phyloP scores from a whole-genome alignment of 192 early-diverging fungal genomes.

The Diversispora epigaea region DNA sequence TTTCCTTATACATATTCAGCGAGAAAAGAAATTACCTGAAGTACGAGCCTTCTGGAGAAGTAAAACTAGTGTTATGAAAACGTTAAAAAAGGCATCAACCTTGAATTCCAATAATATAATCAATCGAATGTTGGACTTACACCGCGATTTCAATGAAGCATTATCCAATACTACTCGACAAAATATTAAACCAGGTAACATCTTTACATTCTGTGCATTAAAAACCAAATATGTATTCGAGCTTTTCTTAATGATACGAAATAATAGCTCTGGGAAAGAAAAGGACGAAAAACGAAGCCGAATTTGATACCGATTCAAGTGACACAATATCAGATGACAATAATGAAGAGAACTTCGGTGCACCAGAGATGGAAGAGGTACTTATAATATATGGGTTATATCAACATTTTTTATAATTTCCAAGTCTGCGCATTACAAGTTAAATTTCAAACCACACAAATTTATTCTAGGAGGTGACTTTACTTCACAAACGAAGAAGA shows the following conservation, averaged over 20 bases:
- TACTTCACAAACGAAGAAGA: background rate
- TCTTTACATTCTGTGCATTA: background rate
- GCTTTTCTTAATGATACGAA: background rate
- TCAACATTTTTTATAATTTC: background rate
- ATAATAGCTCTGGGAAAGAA: background rate
- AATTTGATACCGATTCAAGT: background rate
- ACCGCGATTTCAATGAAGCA: constrained; percentile 5
- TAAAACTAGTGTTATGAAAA: constrained; percentile 20
- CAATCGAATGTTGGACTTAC: constrained; percentile 6
- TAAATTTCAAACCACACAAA: background rate
- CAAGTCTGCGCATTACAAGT: background rate
- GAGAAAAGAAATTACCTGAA: background rate
- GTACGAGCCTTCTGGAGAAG: background rate
- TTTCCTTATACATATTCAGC: background rate
- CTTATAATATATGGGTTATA: background rate
- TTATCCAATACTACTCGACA: constrained; percentile 4
- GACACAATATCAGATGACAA: background rate
- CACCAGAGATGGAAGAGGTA: background rate
- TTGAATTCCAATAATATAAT: constrained; percentile 15
- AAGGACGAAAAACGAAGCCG: background rate
- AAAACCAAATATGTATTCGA: background rate
- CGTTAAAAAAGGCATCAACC: constrained; percentile 14
- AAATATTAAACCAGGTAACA: constrained; percentile 2
- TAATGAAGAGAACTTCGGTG: background rate
- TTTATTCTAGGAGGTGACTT: background rate